phyloP scores from a whole-genome alignment of 2,329 filamentous ascomycete species.

The Dothideomycetes sp. region DNA sequence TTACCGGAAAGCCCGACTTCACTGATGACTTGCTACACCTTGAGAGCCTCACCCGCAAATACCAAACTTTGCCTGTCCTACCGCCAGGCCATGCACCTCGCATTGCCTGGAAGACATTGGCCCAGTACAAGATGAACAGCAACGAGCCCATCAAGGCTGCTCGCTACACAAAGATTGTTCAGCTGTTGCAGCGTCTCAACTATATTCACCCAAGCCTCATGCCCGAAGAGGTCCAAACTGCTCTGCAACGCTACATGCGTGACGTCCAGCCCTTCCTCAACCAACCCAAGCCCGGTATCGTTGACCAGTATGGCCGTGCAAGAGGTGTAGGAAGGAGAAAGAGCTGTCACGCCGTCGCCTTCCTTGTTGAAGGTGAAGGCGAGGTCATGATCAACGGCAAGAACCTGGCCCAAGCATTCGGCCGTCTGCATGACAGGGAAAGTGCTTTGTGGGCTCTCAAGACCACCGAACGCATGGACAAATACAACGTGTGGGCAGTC shows the following conservation, averaged over 20 bases:
- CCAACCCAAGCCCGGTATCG: slow-evolving; percentile 49
- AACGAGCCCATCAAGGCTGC: slow-evolving; percentile 66
- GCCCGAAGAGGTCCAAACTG: slow-evolving; percentile 57
- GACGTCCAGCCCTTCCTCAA: slow-evolving; percentile 63
- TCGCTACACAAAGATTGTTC: slow-evolving; percentile 69
- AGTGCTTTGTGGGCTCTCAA: slow-evolving; percentile 88
- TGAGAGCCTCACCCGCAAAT: slow-evolving; percentile 60
- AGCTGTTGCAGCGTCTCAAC: slow-evolving; percentile 70
- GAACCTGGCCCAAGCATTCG: slow-evolving; percentile 71
- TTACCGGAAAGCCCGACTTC: slow-evolving; percentile 75
- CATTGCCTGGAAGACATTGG: slow-evolving; percentile 70
- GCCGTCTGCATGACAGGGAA: slow-evolving; percentile 84
- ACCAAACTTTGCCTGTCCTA: slow-evolving; percentile 63
- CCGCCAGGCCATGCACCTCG: slow-evolving; percentile 57
- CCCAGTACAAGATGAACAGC: slow-evolving; percentile 62
- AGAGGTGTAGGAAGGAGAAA: slow-evolving; percentile 80
- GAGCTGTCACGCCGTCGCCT: slow-evolving; percentile 73
- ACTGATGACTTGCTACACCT: slow-evolving; percentile 74
- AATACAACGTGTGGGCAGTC: slow-evolving; percentile 91
- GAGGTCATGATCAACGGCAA: slow-evolving; percentile 87
- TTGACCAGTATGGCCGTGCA: slow-evolving; percentile 72
- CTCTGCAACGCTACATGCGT: slow-evolving; percentile 63
- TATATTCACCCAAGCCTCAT: slow-evolving; percentile 72
- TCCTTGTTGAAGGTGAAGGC: slow-evolving; percentile 84
- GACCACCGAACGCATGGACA: slow-evolving; percentile 72